phyloP scores from a whole-genome alignment of 345 rosid species.

The Combretum micranthum region DNA sequence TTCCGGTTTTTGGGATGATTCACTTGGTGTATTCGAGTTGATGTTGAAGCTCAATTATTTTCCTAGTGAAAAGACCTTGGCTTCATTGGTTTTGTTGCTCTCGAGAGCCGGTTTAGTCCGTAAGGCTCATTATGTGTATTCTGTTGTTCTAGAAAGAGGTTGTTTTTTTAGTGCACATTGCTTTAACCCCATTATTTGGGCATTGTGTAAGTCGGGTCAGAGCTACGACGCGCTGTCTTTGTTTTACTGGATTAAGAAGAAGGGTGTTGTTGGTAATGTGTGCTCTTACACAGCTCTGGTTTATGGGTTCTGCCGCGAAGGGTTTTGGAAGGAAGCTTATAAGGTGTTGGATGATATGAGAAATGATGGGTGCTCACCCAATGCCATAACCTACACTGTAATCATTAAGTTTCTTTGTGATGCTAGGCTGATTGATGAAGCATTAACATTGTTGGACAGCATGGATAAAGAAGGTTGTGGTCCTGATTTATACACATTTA shows the following conservation, averaged over 20 bases:
- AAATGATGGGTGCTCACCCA: constrained; percentile 20
- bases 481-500: constrained; percentile 27
- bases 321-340: constrained; percentile 17
- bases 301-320: constrained; percentile 33
- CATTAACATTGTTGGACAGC: constrained; percentile 12
- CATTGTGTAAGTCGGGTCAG: constrained; percentile 24
- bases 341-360: constrained; percentile 22
- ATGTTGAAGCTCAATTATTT: constrained; percentile 20
- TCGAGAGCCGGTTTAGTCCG: constrained; percentile 16
- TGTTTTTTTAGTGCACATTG: constrained; percentile 15
- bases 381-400: constrained; percentile 27
- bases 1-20: constrained; percentile 12
- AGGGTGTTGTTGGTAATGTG: constrained; percentile 19
- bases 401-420: constrained; percentile 30
- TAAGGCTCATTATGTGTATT: constrained; percentile 18
- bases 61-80: constrained; percentile 14
- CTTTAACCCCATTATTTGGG: constrained; percentile 33
- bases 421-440: constrained; percentile 18
- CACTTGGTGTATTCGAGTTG: constrained; percentile 18
- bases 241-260: constrained; percentile 26
- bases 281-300: constrained; percentile 36
- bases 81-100: constrained; percentile 23
- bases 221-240: constrained; percentile 19
- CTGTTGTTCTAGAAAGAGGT: constrained; percentile 13
- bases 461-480: constrained; percentile 26